These are phyloP conservation scores for Corymbia citriodora DNA, from an alignment of 441 rosid species.

Conservation along the genomic window DNA sequence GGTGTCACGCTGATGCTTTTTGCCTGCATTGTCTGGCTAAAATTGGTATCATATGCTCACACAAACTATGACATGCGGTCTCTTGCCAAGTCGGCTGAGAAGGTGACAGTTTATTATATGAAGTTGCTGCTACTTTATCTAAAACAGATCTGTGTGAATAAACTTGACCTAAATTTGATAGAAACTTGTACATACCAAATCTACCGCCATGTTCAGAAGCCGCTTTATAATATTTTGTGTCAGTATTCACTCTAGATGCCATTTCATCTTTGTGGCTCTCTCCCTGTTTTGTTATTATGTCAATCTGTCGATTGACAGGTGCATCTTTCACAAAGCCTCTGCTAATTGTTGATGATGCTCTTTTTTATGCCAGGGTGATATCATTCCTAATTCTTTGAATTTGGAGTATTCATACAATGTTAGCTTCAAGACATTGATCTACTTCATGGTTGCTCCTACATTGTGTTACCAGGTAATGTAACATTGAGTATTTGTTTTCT, in stretches of 20 bases:
- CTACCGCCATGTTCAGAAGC: not conserved
- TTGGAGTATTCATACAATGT: constrained; percentile 38
- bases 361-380: constrained; percentile 38
- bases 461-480: constrained; percentile 89
- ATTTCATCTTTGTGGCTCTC: not conserved
- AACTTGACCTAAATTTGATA: not conserved
- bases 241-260: not conserved
- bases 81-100: constrained; percentile 45
- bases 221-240: not conserved
- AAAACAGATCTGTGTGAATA: not conserved
- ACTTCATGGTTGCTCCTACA: constrained; percentile 98
- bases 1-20: constrained; percentile 77
- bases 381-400: constrained; percentile 15
- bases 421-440: constrained; percentile 76
- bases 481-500: not conserved
- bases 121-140: not conserved
- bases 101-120: constrained; percentile 38
- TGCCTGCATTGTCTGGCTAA: constrained; percentile 89
- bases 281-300: not conserved
- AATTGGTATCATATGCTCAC: constrained; percentile 90
- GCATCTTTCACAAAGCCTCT: not conserved
- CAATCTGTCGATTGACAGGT: not conserved
- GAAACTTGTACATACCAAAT: not conserved
- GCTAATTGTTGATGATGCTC: not conserved
- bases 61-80: constrained; percentile 77